Evolutionary conservation across 768 basidiomycete species (phyloP), one percentile per base, ranked within the genome.

Genomic region (Filobasidium wieringae): DNA sequence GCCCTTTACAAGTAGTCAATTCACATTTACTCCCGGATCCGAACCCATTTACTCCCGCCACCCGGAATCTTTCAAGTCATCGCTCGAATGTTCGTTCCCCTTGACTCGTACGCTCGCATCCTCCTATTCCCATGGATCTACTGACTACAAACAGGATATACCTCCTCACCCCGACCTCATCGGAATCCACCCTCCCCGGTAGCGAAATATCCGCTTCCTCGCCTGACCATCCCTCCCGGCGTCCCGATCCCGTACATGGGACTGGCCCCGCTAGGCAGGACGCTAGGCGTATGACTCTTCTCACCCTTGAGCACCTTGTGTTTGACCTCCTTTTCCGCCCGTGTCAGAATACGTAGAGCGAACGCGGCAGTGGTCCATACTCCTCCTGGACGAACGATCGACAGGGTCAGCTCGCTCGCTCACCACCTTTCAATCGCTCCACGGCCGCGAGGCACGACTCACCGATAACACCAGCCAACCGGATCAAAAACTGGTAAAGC

Each of bases 381-480:
- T 2, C 72, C 72, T n/a, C 69, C 69, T 70, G 39, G 11, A 33
- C 2, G 32, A 29, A 52, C 11, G 17, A 34, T 29, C n/a, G n/a
- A n/a, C n/a, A n/a, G n/a, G n/a, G n/a, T n/a, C n/a, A n/a, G n/a
- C n/a, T n/a, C n/a, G n/a, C n/a, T n/a, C n/a, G n/a, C n/a, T n/a
- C n/a, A n/a, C n/a, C n/a, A n/a, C n/a, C n/a, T n/a, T n/a, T n/a
- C n/a, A n/a, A n/a, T n/a, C n/a, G n/a, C n/a, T n/a, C n/a, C n/a
- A n/a, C n/a, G n/a, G n/a, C n/a, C n/a, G n/a, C 26, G 29, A 6
- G n/a, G 8, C 29, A 22, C 24, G 0, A 64, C 70, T 43, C 50
- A 66, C 93, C 93, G 29, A 99, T 79, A 49, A 96, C 93, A n/a
- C 93, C 93, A 7, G 87, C 84, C 29, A 78, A 79, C 75, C 86